Percentiles rank a stretch among this genome's conserved stretches.
phyloP scores from a whole-genome alignment of 768 basidiomycete genomes.

The Hericium alpestre region DNA sequence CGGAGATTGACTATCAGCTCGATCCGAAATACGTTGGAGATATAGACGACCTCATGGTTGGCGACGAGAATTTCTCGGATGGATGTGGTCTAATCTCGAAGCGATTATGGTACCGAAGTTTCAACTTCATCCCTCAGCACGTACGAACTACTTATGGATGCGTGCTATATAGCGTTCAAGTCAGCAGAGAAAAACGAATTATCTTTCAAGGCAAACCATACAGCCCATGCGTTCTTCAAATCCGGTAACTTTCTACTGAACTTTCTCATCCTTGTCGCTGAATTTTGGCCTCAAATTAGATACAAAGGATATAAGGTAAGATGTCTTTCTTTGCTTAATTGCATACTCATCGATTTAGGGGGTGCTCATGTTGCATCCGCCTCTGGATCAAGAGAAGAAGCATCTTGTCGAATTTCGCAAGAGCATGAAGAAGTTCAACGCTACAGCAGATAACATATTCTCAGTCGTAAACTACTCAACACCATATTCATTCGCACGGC shows the following conservation, averaged over 20 bases:
- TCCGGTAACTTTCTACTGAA: slow-evolving; percentile 29
- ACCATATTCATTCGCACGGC: slow-evolving; percentile 53
- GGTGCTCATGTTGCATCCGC: slow-evolving; percentile 55
- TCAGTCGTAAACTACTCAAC: slow-evolving; percentile 56
- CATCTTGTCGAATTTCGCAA: slow-evolving; percentile 48
- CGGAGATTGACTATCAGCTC: slow-evolving; percentile 45
- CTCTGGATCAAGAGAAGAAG: slow-evolving; percentile 37
- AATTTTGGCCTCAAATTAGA: slow-evolving; percentile 20
- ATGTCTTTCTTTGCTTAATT: background rate
- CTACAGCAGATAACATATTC: slow-evolving; percentile 46
- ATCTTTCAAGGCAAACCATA: slow-evolving; percentile 46
- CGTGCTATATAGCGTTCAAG: slow-evolving; percentile 30
- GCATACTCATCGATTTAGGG: slow-evolving; percentile 22
- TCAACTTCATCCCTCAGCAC: background rate
- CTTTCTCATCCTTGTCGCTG: too few species aligned
- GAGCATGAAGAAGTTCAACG: slow-evolving; percentile 63
- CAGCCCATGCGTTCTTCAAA: slow-evolving; percentile 53
- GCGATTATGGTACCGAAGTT: slow-evolving; percentile 18
- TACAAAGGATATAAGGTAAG: slow-evolving; percentile 53
- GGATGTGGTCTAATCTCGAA: slow-evolving; percentile 58
- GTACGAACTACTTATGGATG: background rate
- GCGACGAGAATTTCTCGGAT: slow-evolving; percentile 55
- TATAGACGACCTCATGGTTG: slow-evolving; percentile 46
- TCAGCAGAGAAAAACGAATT: slow-evolving; percentile 45
- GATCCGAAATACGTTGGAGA: slow-evolving; percentile 40